Conservation (phyloP, 345 rosid genomes). For the Geranium rotundifolium region DNA sequence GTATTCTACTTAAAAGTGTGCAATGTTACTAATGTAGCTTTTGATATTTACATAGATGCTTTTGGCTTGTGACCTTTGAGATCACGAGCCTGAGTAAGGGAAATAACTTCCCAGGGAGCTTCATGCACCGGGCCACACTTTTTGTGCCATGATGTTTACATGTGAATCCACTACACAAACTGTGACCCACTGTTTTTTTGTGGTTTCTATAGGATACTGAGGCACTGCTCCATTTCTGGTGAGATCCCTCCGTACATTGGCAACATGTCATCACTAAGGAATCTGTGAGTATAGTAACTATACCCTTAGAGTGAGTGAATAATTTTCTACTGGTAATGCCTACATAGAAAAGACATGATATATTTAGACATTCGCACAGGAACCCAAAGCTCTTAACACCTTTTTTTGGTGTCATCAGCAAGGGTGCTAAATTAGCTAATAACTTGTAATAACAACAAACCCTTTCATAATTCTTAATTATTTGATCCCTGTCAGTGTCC, state of each 20-base stretch:
- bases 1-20: not conserved
- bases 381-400: not conserved
- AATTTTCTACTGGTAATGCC: too few relatives aligned
- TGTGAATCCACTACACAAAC: not conserved
- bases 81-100: not conserved
- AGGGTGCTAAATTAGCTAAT: not conserved
- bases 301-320: too few relatives aligned
- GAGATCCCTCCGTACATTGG: not conserved
- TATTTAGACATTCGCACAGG: too few relatives aligned
- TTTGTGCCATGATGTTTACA: too few relatives aligned
- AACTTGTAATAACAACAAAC: not conserved
- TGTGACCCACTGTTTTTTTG: not conserved
- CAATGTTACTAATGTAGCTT: not conserved
- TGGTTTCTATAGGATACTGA: not conserved
- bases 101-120: not conserved
- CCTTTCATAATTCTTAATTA: not conserved
- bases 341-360: too few relatives aligned
- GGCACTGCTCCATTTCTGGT: not conserved
- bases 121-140: too few relatives aligned
- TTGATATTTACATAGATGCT: not conserved
- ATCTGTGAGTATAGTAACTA: not conserved
- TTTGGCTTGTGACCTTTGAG: not conserved
- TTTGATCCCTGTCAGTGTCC: not conserved
- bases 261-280: not conserved
- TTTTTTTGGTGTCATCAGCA: not conserved